These are phyloP conservation scores for Penicillium sp. DNA, from an alignment of 2,329 filamentous ascomycete genomes.

Conservation along the genomic window DNA sequence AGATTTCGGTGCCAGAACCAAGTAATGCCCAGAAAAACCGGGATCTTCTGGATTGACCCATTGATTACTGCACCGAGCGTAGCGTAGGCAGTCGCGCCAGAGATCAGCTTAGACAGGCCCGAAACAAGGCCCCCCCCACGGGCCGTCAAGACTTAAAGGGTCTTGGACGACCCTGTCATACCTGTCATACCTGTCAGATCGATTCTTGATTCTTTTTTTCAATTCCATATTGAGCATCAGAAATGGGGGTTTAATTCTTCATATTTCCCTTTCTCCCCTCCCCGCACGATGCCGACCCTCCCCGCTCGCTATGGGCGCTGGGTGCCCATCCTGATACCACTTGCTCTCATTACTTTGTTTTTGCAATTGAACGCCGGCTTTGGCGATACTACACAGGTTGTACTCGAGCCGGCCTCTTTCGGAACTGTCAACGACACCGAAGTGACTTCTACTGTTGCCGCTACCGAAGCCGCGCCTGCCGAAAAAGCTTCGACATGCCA, in stretches of 20 bases:
- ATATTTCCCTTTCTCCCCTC: neutral
- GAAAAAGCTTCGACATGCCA: slow-evolving; percentile 25
- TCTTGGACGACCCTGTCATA: neutral
- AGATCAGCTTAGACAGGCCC: slow-evolving; percentile 1
- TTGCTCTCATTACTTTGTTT: slow-evolving; percentile 15
- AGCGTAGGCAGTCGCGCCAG: slow-evolving; percentile 4
- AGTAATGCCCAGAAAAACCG: neutral
- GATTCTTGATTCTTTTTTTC: neutral
- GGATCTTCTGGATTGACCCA: neutral
- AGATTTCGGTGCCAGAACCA: neutral
- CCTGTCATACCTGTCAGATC: neutral
- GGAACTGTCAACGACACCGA: slow-evolving; percentile 1
- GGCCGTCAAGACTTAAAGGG: neutral
- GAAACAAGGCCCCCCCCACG: slow-evolving; percentile 13
- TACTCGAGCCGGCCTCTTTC: slow-evolving; percentile 1
- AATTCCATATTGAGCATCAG: neutral
- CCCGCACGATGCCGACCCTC: slow-evolving; percentile 13
- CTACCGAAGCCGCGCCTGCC: neutral
- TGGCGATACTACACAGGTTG: slow-evolving; percentile 7
- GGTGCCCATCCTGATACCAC: slow-evolving; percentile 14
- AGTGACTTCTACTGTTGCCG: neutral
- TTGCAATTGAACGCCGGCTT: slow-evolving; percentile 13
- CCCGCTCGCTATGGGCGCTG: slow-evolving; percentile 24
- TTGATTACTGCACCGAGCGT: slow-evolving; percentile 11
- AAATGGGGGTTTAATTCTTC: neutral